Conservation (phyloP, 1,139 yeast genomes). For the Candida tetrigidarum region DNA sequence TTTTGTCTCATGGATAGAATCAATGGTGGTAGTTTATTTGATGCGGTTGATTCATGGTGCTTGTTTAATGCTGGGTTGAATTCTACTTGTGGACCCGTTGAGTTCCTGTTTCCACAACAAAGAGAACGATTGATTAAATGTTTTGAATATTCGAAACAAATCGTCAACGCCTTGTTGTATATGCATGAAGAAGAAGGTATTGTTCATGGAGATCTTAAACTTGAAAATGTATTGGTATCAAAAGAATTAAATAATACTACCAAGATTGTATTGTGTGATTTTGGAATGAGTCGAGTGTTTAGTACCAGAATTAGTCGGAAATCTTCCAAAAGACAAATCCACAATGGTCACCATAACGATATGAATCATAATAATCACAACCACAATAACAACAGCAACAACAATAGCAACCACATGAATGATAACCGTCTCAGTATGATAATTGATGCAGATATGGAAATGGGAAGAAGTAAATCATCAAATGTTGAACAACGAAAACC, state of each 20-base stretch:
- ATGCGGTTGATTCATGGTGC: slow-evolving; percentile 75
- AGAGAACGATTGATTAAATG: slow-evolving; percentile 26
- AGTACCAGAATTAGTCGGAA: slow-evolving; percentile 33
- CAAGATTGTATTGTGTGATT: slow-evolving; percentile 71
- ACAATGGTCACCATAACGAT: too few species aligned
- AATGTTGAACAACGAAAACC: slow-evolving; percentile 41
- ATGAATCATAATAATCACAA: background rate
- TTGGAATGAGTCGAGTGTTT: slow-evolving; percentile 71
- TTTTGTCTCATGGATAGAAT: slow-evolving; percentile 76
- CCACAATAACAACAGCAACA: background rate
- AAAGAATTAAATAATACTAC: slow-evolving; percentile 23
- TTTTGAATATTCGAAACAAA: slow-evolving; percentile 39
- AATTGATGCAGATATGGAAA: slow-evolving; percentile 18
- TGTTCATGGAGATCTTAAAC: slow-evolving; percentile 88
- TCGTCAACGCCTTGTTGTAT: slow-evolving; percentile 65
- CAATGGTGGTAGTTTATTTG: slow-evolving; percentile 85
- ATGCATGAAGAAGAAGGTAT: slow-evolving; percentile 70
- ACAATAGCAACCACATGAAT: background rate
- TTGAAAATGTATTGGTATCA: slow-evolving; percentile 80
- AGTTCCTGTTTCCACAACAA: slow-evolving; percentile 34
- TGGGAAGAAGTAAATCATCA: slow-evolving; percentile 54
- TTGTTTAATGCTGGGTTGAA: slow-evolving; percentile 31
- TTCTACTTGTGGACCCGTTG: slow-evolving; percentile 33
- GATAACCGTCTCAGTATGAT: background rate
- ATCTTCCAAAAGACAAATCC: slow-evolving; percentile 21